Percentiles rank a stretch among this genome's conserved stretches.
These are phyloP conservation scores for Termitomyces sp. DNA, from an alignment of 768 basidiomycete genomes.

Conservation along the genomic window DNA sequence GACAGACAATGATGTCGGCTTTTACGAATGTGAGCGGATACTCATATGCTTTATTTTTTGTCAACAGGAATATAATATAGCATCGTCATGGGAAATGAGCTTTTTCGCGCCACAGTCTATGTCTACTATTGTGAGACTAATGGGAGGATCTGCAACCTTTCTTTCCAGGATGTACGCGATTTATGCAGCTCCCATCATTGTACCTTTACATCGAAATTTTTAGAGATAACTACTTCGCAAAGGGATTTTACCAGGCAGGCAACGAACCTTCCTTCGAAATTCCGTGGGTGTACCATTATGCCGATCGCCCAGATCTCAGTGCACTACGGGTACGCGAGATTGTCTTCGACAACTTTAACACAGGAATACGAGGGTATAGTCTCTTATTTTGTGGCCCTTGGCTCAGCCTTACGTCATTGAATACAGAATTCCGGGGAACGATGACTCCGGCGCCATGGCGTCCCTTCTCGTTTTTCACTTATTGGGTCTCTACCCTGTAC, in stretches of 20 bases:
- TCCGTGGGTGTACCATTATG: constrained; percentile 47
- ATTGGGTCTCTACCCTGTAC: constrained; percentile 45
- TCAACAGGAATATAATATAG: constrained; percentile 15
- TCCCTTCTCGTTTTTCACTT: constrained; percentile 43
- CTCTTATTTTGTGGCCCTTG: background rate
- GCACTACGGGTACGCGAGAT: constrained; percentile 38
- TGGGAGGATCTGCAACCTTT: constrained; percentile 40
- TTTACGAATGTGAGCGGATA: constrained; percentile 40
- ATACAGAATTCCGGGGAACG: constrained; percentile 41
- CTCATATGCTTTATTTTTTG: background rate
- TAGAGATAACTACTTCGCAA: constrained; percentile 40
- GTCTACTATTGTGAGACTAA: constrained; percentile 37
- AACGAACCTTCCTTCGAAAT: constrained; percentile 45
- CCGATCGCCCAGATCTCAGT: constrained; percentile 41
- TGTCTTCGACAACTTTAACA: constrained; percentile 39
- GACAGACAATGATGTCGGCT: constrained; percentile 43
- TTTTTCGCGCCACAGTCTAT: constrained; percentile 49
- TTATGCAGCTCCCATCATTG: background rate
- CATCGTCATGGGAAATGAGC: constrained; percentile 50
- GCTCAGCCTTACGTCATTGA: background rate
- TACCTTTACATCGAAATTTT: background rate
- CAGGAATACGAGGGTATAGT: constrained; percentile 37
- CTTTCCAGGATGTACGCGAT: constrained; percentile 32
- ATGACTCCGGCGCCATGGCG: constrained; percentile 50
- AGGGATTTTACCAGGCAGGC: constrained; percentile 34